A percentile compares a stretch with the other conserved stretches of the same genome.
Conservation (phyloP, 495 filamentous ascomycete genomes). For the Podospora anserina region DNA sequence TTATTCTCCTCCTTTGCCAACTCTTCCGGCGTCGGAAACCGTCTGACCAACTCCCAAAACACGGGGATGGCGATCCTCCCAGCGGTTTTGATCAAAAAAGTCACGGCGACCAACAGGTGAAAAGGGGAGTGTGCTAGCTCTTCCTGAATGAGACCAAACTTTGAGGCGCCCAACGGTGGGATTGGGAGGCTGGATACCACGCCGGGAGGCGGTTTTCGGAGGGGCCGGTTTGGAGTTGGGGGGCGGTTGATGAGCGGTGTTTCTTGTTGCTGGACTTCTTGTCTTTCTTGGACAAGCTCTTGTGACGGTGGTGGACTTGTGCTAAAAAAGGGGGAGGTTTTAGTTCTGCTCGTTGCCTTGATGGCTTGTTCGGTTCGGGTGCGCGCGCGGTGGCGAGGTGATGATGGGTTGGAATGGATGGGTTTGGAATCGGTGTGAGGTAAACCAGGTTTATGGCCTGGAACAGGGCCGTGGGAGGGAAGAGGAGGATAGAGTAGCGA, state of each 20-base stretch:
- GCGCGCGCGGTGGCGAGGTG: background rate
- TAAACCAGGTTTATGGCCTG: no score
- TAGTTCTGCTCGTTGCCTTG: conserved; percentile 22
- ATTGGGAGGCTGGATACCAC: conserved; percentile 66
- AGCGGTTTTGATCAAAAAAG: conserved; percentile 78
- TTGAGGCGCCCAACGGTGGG: conserved; percentile 57
- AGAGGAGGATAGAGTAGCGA: background rate
- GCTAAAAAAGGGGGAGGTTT: conserved; percentile 43
- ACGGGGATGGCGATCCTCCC: conserved; percentile 74
- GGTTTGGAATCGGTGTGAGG: background rate
- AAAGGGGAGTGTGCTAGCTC: conserved; percentile 68
- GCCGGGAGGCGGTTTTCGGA: conserved; percentile 33
- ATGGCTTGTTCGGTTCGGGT: conserved; percentile 11
- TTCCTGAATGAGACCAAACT: conserved; percentile 83
- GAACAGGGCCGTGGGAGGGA: no score
- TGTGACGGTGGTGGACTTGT: conserved; percentile 7
- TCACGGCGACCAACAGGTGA: conserved; percentile 67
- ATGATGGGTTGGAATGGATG: background rate
- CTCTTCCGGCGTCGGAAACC: conserved; percentile 63
- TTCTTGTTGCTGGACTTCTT: background rate
- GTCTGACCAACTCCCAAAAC: conserved; percentile 62
- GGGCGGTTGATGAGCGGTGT: conserved; percentile 10
- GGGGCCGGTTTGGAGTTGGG: conserved; percentile 12
- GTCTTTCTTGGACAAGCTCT: background rate
- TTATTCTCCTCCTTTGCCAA: conserved; percentile 57